A percentile compares a stretch with the other conserved stretches of the same genome.
These are phyloP conservation scores for Triticum monococcum DNA, from an alignment of 176 grass and related monocot genomes.

Conservation along the genomic window DNA sequence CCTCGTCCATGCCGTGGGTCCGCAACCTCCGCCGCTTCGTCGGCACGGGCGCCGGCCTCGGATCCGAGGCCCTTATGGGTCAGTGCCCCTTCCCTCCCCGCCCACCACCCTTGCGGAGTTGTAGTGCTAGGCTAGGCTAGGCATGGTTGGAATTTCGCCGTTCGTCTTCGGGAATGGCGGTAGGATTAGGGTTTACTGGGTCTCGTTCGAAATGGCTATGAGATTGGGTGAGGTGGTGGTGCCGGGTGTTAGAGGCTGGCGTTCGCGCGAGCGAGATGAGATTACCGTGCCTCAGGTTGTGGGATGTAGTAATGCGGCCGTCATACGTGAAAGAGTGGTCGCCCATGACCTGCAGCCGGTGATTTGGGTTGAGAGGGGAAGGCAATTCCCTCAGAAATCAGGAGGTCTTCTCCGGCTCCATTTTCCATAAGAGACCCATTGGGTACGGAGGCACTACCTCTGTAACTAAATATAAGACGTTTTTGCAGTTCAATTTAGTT, in stretches of 20 bases:
- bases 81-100: constrained; percentile 4
- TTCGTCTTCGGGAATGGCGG: constrained; percentile 2
- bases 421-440: not conserved
- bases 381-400: not conserved
- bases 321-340: not conserved
- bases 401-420: not conserved
- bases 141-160: not conserved
- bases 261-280: not conserved
- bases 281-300: not conserved
- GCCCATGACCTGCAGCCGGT: not conserved
- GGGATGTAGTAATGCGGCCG: not conserved
- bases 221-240: not conserved
- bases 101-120: not conserved
- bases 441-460: not conserved
- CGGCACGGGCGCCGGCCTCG: constrained; percentile 77
- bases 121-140: not conserved
- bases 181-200: constrained; percentile 32
- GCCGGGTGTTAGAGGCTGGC: not conserved
- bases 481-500: not conserved
- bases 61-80: constrained; percentile 97
- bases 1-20: constrained; percentile 93
- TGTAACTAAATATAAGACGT: no score
- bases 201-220: constrained; percentile 2
- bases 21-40: constrained; percentile 93
- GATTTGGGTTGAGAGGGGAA: not conserved